A percentile compares a stretch with the other conserved stretches of the same genome.
Evolutionary conservation across 345 rosid species (phyloP).

Genomic region (Lepidium aucheri): DNA sequence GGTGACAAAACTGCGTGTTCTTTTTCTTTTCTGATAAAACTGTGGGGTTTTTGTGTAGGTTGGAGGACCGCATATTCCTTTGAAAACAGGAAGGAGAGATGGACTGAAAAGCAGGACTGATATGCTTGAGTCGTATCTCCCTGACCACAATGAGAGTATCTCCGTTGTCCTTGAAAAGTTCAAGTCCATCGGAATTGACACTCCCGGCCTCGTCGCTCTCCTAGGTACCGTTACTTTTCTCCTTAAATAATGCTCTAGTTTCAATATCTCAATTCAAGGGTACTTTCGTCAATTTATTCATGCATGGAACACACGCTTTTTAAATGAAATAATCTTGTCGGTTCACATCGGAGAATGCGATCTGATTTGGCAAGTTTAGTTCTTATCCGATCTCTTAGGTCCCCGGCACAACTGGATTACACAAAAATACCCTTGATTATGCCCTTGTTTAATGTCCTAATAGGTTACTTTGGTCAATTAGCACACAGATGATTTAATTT

Average conservation of each 20-base stretch:
- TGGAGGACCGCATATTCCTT: slow-evolving; percentile 86
- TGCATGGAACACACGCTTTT: background rate
- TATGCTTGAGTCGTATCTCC: slow-evolving; percentile 63
- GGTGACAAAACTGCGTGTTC: background rate
- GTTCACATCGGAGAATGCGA: background rate
- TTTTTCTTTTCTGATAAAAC: background rate
- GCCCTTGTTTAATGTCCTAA: background rate
- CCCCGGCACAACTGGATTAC: background rate
- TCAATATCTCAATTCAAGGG: background rate
- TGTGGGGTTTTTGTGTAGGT: slow-evolving; percentile 35
- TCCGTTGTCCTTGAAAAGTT: slow-evolving; percentile 81
- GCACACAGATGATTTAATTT: background rate
- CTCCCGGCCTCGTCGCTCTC: slow-evolving; percentile 73
- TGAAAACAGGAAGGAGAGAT: slow-evolving; percentile 91
- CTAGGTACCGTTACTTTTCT: slow-evolving; percentile 17
- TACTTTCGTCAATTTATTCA: background rate
- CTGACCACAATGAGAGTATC: slow-evolving; percentile 91
- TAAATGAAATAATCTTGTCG: background rate
- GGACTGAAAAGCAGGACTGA: slow-evolving; percentile 84
- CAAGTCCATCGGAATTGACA: slow-evolving; percentile 63
- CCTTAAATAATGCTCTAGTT: background rate
- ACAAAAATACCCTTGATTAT: background rate
- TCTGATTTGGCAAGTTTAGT: background rate
- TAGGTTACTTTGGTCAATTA: background rate
- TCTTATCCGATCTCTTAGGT: background rate